Evolutionary conservation across 1,284 basidiomycete genomes (phyloP), one percentile per base, ranked within the genome.

Genomic region (Rhodotorula mucilaginosa): DNA sequence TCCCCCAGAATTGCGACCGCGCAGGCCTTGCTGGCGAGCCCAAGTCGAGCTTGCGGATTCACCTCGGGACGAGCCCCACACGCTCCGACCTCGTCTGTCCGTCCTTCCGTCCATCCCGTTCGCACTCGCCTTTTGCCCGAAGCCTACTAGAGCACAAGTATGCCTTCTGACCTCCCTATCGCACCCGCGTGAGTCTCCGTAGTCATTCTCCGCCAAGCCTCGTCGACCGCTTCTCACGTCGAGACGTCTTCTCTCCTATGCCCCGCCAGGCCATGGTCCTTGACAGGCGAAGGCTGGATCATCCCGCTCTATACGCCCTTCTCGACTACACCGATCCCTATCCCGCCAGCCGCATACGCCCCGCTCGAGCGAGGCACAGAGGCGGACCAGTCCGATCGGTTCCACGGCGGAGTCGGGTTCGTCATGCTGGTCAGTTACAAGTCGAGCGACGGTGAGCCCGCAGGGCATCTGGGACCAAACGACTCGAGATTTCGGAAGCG

Each of bases 221-320:
- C 39, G 8, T 39, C 39, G 39, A 8, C 10, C 6, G 39, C 5
- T 7, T 39, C 39, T 7, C 39, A 39, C 34, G 34, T 34, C 34
- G 34, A 34, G 34, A 34, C 10, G 7, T 39, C 39, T 39, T 1
- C 39, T 39, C 39, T 7, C 12, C 23, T 49, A 26, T 23, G 48
- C 49, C 23, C 19, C 13, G 10, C 7, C 56, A 71, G 70, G 2
- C 70, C 72, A 0, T 74, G 72, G 69, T 39, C 39, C 57, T 47
- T 74, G 15, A 51, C 23, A 15, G 72, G 70, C 56, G 31, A 64
- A 26, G 69, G 63, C 5, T 74, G 69, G 72, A 64, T 69, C 57
- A 61, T 64, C 31, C 70, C 64, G 4, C 29, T 66, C 54, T 54
- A 71, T 64, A 59, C 51, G 7, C 67, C 67, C 12, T 71, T 74